Conservation (phyloP, 345 rosid species). For the Pseudoturritis turrita region DNA sequence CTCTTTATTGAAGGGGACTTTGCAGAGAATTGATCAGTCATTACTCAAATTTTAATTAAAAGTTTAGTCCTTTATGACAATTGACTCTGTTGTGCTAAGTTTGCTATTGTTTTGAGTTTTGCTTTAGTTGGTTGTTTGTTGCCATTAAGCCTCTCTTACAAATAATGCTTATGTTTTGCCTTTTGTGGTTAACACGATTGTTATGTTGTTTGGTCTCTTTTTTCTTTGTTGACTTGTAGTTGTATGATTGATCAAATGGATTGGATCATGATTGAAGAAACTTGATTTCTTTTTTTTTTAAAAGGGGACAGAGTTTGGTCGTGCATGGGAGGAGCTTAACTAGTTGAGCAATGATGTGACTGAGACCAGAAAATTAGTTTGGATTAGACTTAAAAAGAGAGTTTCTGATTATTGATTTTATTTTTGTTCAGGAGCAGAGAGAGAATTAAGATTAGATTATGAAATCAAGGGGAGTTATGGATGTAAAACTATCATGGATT, state of each 20-base stretch:
- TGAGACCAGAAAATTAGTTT: too few species aligned
- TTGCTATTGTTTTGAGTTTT: background rate
- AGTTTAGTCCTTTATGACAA: background rate
- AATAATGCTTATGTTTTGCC: constrained; percentile 7
- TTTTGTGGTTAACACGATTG: constrained; percentile 5
- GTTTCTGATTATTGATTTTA: too few species aligned
- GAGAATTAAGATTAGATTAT: background rate
- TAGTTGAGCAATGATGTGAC: too few species aligned
- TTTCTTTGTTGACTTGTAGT: constrained; percentile 2
- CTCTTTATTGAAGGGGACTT: constrained; percentile 17
- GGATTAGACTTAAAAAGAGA: too few species aligned
- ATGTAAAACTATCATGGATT: background rate
- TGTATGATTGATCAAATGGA: background rate
- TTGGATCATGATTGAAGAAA: background rate
- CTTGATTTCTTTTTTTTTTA: background rate
- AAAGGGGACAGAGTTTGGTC: too few species aligned
- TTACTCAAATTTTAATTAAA: background rate
- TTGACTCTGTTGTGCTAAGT: constrained; percentile 8
- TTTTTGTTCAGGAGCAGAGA: too few species aligned
- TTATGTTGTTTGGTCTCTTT: background rate
- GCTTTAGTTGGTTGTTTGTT: constrained; percentile 14
- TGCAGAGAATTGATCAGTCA: constrained; percentile 9
- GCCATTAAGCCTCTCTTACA: constrained; percentile 1
- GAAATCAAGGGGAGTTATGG: background rate
- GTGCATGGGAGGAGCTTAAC: too few species aligned